Conservation (phyloP, 1,139 yeast species). For the Hemisphaericaspora subhashii region DNA sequence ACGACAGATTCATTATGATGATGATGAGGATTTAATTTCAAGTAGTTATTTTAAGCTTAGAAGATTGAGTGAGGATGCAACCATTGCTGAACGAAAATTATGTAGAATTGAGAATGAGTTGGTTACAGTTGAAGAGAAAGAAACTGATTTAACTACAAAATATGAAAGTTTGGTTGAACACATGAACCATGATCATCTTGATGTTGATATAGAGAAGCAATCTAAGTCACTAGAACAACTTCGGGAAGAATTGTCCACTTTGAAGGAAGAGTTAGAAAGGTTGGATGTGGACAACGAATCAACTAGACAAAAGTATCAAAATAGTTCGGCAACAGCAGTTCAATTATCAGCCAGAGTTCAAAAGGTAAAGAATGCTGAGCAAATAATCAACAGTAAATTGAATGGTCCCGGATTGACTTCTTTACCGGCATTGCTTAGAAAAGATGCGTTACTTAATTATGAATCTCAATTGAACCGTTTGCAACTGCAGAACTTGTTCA, state of each 20-base stretch:
- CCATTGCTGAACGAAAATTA: constrained; percentile 47
- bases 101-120: constrained; percentile 41
- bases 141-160: constrained; percentile 19
- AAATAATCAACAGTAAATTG: constrained; percentile 30
- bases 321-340: constrained; percentile 55
- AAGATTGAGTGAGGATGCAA: constrained; percentile 49
- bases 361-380: constrained; percentile 24
- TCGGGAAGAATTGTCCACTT: constrained; percentile 25
- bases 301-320: constrained; percentile 52
- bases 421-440: constrained; percentile 38
- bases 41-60: constrained; percentile 46
- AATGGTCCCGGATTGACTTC: constrained; percentile 45
- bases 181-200: constrained; percentile 3
- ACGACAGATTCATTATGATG: constrained; percentile 52
- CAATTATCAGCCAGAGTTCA: constrained; percentile 37
- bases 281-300: constrained; percentile 37
- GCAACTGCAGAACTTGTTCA: constrained; percentile 35
- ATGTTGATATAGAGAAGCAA: constrained; percentile 23
- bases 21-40: constrained; percentile 49
- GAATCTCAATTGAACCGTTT: constrained; percentile 28
- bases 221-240: constrained; percentile 29
- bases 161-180: constrained; percentile 18
- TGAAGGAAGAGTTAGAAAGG: constrained; percentile 27
- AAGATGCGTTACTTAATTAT: constrained; percentile 34
- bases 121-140: constrained; percentile 19